Percentiles rank a stretch among this genome's conserved stretches.
These are phyloP conservation scores for Saprolegnia parasitica DNA, from an alignment of 352 stramenopile species.

Conservation along the genomic window DNA sequence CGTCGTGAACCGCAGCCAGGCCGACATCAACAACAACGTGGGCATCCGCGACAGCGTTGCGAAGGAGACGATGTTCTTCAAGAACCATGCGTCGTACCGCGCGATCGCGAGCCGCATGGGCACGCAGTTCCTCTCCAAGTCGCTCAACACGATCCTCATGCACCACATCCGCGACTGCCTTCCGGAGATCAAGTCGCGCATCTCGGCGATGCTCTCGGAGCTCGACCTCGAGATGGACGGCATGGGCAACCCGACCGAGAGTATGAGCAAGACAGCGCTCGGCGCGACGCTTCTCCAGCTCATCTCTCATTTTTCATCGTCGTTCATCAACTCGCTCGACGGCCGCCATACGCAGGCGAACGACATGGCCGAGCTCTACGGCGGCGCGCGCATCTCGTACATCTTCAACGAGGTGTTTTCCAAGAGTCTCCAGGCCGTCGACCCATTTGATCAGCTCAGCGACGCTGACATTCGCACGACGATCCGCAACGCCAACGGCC, in stretches of 20 bases:
- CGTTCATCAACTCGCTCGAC: conserved; percentile 89
- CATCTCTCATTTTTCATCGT: conserved; percentile 88
- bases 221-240: conserved; percentile 94
- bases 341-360: conserved; percentile 79
- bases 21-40: conserved; percentile 96
- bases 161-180: conserved; percentile 98
- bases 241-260: conserved; percentile 88
- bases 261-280: conserved; percentile 86
- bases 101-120: conserved; percentile 92
- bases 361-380: conserved; percentile 91
- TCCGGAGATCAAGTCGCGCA: conserved; percentile 97
- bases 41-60: conserved; percentile 91
- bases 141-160: conserved; percentile 98
- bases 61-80: conserved; percentile 98
- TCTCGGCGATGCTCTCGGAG: conserved; percentile 93
- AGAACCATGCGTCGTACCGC: conserved; percentile 94
- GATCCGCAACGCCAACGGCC: conserved; percentile 98
- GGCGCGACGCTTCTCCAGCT: conserved; percentile 93
- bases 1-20: conserved; percentile 98
- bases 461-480: conserved; percentile 99
- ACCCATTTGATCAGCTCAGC: conserved; percentile 95
- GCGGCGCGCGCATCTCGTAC: conserved; percentile 96
- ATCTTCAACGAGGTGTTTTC: conserved; percentile 98
- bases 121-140: conserved; percentile 94
- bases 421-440: conserved; percentile 86